Conservation (phyloP, 139 green algal species). For the Coelastrella sp. region DNA sequence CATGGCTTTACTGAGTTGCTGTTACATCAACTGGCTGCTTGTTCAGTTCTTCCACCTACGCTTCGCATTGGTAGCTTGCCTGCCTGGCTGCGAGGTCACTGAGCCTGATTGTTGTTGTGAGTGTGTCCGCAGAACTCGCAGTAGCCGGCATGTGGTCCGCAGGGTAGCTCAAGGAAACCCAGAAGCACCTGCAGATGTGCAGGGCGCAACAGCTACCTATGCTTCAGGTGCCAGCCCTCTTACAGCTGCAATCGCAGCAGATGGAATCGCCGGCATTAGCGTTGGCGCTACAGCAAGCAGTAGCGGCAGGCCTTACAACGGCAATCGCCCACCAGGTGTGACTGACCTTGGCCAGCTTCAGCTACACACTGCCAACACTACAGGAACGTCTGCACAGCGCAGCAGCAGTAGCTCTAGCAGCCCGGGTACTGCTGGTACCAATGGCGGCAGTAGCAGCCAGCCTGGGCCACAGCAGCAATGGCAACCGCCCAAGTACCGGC, state of each 20-base stretch:
- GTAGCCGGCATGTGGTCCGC: not conserved
- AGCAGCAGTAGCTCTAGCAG: constrained; percentile 4
- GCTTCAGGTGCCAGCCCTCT: not conserved
- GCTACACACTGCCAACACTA: not conserved
- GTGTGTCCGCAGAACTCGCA: not conserved
- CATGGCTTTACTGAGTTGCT: no score
- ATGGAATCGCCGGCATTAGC: not conserved
- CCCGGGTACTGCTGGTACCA: not conserved
- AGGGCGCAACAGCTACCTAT: not conserved
- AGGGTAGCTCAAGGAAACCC: constrained; percentile 29
- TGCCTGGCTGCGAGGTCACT: no score
- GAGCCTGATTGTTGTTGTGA: not conserved
- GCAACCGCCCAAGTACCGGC: constrained; percentile 20
- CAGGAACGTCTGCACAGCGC: not conserved
- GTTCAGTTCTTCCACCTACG: not conserved
- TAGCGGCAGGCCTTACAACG: constrained; percentile 20
- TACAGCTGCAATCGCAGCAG: not conserved
- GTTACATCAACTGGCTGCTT: no score
- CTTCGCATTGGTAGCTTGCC: not conserved
- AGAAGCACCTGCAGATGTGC: constrained; percentile 22
- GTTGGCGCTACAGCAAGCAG: not conserved
- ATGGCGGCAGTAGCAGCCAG: not conserved
- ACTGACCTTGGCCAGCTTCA: constrained; percentile 18
- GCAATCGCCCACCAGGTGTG: not conserved
- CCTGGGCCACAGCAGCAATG: not conserved